Evolutionary conservation across 495 filamentous ascomycete genomes (phyloP), one percentile per base, ranked within the genome.

Genomic region (Antarctomyces pellizariae): DNA sequence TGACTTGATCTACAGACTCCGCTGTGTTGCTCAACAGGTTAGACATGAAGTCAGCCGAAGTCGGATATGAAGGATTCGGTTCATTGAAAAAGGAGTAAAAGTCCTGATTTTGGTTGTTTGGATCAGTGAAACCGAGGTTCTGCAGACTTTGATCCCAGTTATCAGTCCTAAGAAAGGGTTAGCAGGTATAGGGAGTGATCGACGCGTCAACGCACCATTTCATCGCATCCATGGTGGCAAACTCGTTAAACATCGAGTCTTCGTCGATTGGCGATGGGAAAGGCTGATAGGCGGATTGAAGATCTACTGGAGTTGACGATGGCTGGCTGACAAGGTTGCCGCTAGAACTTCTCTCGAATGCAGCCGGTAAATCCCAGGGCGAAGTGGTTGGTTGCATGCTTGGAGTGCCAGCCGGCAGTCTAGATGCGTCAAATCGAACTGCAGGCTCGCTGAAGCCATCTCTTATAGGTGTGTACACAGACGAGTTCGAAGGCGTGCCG

Each of bases 201-300:
- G 47, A 38, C 3, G 44, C 22, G 18, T 48, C 41, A 7, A 38
- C 57, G 1, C 57, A 50, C 50, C 57, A 57, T 34, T 68, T 62
- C 5, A 56, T 60, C 13, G 59, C 60, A 34, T 73, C 67, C 6
- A 68, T 53, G 25, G 63, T 58, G n/a, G 61, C 61, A 2, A 73
- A 49, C 22, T 73, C 65, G 37, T 67, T 61, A 37, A 70, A 57
- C 18, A 70, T 61, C 2, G 63, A 56, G 28, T 73, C 67, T 15
- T 62, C 49, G 23, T 66, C 60, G 12, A 49, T 36, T 11, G 31
- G 21, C 17, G 33, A 30, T 17, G 19, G 14, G 13, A n/a, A 24
- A 33, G 34, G 9, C 30, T 18, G 10, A 9, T 35, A 5, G 34
- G 17, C n/a, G 29, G 20, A 11, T 31, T 33, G 8, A 31, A 30